Evolutionary conservation across 2,329 filamentous ascomycete genomes (phyloP).

Genomic region (Rhexocercosporidium sp.): DNA sequence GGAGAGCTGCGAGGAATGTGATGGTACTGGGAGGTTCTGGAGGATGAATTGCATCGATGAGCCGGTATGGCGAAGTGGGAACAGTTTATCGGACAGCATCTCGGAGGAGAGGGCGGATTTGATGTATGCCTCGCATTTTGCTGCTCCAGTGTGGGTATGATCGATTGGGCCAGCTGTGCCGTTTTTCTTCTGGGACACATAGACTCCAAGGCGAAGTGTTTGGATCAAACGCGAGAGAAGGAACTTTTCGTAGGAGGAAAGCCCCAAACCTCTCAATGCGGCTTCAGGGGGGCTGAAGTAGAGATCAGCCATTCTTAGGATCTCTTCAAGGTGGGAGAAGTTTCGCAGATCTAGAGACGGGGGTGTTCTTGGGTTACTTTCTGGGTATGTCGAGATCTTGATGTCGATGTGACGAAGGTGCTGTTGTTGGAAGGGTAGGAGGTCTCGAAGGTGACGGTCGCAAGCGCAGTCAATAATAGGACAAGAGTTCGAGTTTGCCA

Average conservation of each 20-base stretch:
- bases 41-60: constrained; percentile 18
- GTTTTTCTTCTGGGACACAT: background rate
- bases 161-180: background rate
- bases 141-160: background rate
- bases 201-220: background rate
- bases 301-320: background rate
- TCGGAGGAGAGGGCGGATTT: background rate
- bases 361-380: no score
- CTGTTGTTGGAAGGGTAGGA: no score
- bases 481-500: background rate
- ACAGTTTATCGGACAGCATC: constrained; percentile 17
- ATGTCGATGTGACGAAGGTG: no score
- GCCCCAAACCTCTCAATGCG: background rate
- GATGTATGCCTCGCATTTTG: background rate
- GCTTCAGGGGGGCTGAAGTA: background rate
- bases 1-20: background rate
- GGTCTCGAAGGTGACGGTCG: no score
- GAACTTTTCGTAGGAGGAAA: background rate
- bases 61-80: constrained; percentile 20
- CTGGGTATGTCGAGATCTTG: no score
- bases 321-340: background rate
- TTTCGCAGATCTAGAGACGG: no score
- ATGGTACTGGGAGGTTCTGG: background rate
- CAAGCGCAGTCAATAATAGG: background rate
- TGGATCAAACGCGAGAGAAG: background rate